Conservation (phyloP, 139 green algal genomes). For the Chlorella sorokiniana region DNA sequence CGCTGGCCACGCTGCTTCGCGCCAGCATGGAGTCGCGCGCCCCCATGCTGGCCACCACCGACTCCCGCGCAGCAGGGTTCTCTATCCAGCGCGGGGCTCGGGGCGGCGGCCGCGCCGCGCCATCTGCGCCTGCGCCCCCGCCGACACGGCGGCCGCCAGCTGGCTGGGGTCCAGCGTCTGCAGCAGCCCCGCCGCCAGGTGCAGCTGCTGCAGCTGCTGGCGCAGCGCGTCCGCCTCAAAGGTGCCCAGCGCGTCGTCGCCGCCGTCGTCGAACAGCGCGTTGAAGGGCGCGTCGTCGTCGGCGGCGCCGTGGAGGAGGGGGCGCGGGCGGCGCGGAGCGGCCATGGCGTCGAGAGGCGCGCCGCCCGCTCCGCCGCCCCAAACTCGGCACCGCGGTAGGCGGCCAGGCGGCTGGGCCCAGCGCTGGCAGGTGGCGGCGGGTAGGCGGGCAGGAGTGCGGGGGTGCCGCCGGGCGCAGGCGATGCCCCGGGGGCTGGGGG, state of each 20-base stretch:
- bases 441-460: no score
- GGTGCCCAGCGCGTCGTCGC: background rate
- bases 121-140: background rate
- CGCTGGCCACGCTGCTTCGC: background rate
- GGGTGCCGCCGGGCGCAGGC: no score
- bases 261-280: background rate
- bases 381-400: no score
- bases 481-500: no score
- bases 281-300: background rate
- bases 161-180: background rate
- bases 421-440: no score
- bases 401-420: no score
- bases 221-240: background rate
- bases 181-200: background rate
- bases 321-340: no score
- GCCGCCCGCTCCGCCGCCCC: no score
- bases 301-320: background rate
- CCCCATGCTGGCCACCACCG: background rate
- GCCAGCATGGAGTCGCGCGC: background rate
- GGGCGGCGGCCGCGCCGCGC: background rate
- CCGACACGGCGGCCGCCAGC: background rate
- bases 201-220: slow-evolving; percentile 2
- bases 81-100: background rate
- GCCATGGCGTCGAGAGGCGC: no score
- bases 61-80: background rate